phyloP scores from a whole-genome alignment of 371 early-diverging fungal genomes.

The Catenaria anguillulae region DNA sequence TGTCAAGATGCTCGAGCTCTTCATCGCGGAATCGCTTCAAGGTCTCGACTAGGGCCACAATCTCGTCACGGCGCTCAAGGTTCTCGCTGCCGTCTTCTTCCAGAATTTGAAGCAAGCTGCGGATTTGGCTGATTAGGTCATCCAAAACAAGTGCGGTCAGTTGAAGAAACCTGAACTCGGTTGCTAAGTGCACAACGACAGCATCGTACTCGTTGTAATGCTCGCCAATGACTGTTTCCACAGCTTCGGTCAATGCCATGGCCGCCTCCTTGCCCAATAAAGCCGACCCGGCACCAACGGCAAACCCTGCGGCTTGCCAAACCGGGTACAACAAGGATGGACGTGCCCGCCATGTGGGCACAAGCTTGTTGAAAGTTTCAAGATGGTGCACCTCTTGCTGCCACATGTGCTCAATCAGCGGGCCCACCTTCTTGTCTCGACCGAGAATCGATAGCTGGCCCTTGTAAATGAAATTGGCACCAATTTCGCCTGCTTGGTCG shows the following conservation, averaged over 20 bases:
- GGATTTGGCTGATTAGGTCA: slow-evolving; percentile 41
- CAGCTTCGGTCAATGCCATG: slow-evolving; percentile 97
- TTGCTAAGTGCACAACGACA: too few species aligned
- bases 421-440: slow-evolving; percentile 46
- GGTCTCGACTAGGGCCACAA: slow-evolving; percentile 30
- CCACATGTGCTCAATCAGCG: slow-evolving; percentile 81
- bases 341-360: slow-evolving; percentile 60
- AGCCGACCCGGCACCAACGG: slow-evolving; percentile 75
- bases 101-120: slow-evolving; percentile 45
- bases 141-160: too few species aligned
- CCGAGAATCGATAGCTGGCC: slow-evolving; percentile 80
- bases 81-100: slow-evolving; percentile 2
- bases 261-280: slow-evolving; percentile 83
- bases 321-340: slow-evolving; percentile 73
- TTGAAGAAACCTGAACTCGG: too few species aligned
- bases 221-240: slow-evolving; percentile 90
- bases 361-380: slow-evolving; percentile 53
- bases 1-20: slow-evolving; percentile 85
- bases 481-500: slow-evolving; percentile 93
- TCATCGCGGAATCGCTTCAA: slow-evolving; percentile 83
- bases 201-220: slow-evolving; percentile 82
- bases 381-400: slow-evolving; percentile 84
- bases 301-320: slow-evolving; percentile 76
- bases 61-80: slow-evolving; percentile 30
- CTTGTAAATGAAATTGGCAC: slow-evolving; percentile 86